These are phyloP conservation scores for Cladorrhinum sp. DNA, from an alignment of 2,329 filamentous ascomycete genomes.

Conservation along the genomic window DNA sequence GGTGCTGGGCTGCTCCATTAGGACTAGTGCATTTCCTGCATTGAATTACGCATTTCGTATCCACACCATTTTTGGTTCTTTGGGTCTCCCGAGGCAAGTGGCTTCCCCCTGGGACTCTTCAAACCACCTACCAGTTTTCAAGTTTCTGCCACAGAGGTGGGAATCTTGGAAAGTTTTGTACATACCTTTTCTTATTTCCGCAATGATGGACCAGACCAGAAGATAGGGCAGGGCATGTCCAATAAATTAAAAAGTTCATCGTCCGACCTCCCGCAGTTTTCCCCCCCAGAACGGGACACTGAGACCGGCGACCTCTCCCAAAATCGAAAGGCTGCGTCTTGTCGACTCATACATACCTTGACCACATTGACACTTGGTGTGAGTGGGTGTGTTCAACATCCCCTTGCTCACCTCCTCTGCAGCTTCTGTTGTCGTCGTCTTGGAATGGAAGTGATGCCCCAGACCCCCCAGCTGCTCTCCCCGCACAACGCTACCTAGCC, in stretches of 20 bases:
- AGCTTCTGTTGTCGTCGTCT: not conserved
- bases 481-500: constrained; percentile 13
- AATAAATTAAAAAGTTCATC: not conserved
- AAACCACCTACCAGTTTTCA: not conserved
- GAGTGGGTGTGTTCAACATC: not conserved
- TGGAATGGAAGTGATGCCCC: not conserved
- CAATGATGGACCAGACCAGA: too few relatives aligned
- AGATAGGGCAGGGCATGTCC: not conserved
- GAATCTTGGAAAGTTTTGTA: not conserved
- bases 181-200: too few relatives aligned
- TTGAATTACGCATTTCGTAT: not conserved
- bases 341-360: not conserved
- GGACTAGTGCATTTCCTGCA: not conserved
- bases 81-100: not conserved
- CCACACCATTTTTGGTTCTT: not conserved
- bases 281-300: too few relatives aligned
- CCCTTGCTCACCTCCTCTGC: not conserved
- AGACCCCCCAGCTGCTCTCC: not conserved
- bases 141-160: not conserved
- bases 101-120: not conserved
- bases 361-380: not conserved
- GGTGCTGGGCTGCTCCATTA: not conserved
- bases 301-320: too few relatives aligned
- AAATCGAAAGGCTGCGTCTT: not conserved
- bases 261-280: too few relatives aligned